These are phyloP conservation scores for Lagenidium giganteum DNA, from an alignment of 352 stramenopile species.

Conservation along the genomic window DNA sequence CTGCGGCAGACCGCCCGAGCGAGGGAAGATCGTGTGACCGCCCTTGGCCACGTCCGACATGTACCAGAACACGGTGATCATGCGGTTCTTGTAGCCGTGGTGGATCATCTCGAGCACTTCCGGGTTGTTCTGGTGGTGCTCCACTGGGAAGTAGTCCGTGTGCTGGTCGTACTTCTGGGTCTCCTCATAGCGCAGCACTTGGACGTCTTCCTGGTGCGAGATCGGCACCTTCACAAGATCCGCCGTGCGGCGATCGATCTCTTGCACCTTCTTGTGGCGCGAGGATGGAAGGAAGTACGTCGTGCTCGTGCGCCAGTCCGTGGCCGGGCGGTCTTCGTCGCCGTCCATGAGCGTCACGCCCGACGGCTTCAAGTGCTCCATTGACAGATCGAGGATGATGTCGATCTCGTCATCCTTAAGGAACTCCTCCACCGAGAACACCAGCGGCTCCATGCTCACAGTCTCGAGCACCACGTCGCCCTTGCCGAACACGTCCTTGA, in stretches of 20 bases:
- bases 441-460: conserved; percentile 23
- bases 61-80: conserved; percentile 86
- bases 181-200: conserved; percentile 64
- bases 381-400: conserved; percentile 59
- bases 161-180: conserved; percentile 80
- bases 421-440: conserved; percentile 62
- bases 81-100: conserved; percentile 74
- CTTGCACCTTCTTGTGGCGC: conserved; percentile 27
- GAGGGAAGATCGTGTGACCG: conserved; percentile 71
- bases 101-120: conserved; percentile 45
- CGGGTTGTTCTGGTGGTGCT: conserved; percentile 35
- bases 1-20: conserved; percentile 36
- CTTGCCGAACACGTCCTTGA: conserved; percentile 20
- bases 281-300: conserved; percentile 68
- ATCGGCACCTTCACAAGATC: conserved; percentile 60
- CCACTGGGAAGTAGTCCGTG: conserved; percentile 49
- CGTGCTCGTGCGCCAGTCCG: conserved; percentile 73
- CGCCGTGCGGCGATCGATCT: conserved; percentile 56
- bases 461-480: conserved; percentile 25
- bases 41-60: conserved; percentile 75
- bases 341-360: conserved; percentile 56
- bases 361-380: conserved; percentile 55
- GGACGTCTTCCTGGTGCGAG: conserved; percentile 57
- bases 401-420: conserved; percentile 74
- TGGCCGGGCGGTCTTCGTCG: conserved; percentile 53